Evolutionary conservation across 2,329 filamentous ascomycete species (phyloP).

Genomic region (Calonectria hawksworthii): DNA sequence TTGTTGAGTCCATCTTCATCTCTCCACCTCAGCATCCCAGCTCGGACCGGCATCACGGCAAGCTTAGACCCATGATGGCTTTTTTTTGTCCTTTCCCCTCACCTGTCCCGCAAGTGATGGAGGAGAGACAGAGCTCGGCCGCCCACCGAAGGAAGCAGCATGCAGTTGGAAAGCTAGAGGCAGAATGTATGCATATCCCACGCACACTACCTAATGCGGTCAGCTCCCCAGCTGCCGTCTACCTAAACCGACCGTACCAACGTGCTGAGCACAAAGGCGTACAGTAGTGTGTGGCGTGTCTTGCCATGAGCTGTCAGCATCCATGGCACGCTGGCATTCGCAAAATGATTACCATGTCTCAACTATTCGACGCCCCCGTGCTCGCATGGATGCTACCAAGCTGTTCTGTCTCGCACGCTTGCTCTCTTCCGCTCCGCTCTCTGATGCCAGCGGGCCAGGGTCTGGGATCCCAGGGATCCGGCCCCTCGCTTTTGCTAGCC

Average conservation of each 20-base stretch:
- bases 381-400: constrained; percentile 1
- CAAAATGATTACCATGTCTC: constrained; percentile 31
- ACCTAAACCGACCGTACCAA: constrained; percentile 4
- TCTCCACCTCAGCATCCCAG: constrained; percentile 7
- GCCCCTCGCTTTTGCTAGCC: constrained; percentile 30
- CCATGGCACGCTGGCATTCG: constrained; percentile 20
- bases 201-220: constrained; percentile 19
- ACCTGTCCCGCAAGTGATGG: not conserved
- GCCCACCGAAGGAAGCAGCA: not conserved
- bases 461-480: constrained; percentile 23
- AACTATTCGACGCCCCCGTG: constrained; percentile 28
- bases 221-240: constrained; percentile 7
- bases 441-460: constrained; percentile 21
- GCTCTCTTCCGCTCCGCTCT: not conserved
- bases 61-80: constrained; percentile 5
- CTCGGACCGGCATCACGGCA: constrained; percentile 19
- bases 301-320: constrained; percentile 14
- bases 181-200: constrained; percentile 13
- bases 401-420: constrained; percentile 26
- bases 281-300: constrained; percentile 12
- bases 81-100: not conserved
- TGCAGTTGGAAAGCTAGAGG: constrained; percentile 6
- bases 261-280: not conserved
- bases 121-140: not conserved
- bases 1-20: constrained; percentile 6